Conservation (phyloP, 2,329 filamentous ascomycete species). For the Aschersonia sp. region DNA sequence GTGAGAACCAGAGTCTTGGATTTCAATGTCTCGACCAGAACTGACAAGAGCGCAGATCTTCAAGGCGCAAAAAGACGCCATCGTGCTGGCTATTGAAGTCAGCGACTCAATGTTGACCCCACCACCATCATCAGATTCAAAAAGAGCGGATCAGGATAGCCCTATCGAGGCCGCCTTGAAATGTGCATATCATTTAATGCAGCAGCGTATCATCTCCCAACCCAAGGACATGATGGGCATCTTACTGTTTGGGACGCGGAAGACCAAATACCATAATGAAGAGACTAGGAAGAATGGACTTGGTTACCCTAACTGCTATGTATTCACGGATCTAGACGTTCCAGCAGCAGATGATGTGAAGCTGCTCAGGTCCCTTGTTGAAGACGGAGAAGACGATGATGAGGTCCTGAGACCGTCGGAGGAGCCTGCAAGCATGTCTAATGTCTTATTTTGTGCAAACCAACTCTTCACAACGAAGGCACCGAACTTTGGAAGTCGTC, state of each 20-base stretch:
- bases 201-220: slow-evolving; percentile 94
- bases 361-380: slow-evolving; percentile 57
- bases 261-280: slow-evolving; percentile 64
- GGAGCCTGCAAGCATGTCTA: slow-evolving; percentile 66
- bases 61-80: slow-evolving; percentile 88
- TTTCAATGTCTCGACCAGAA: not conserved
- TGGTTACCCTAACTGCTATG: slow-evolving; percentile 81
- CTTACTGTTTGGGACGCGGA: slow-evolving; percentile 76
- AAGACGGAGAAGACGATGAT: slow-evolving; percentile 60
- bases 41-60: slow-evolving; percentile 46
- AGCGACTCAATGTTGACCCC: slow-evolving; percentile 71
- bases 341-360: slow-evolving; percentile 82
- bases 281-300: slow-evolving; percentile 43
- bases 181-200: slow-evolving; percentile 90
- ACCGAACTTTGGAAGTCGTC: slow-evolving; percentile 81
- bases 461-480: slow-evolving; percentile 93
- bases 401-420: slow-evolving; percentile 56
- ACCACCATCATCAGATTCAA: slow-evolving; percentile 50
- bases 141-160: slow-evolving; percentile 66
- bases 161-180: slow-evolving; percentile 75
- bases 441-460: slow-evolving; percentile 86
- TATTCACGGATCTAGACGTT: slow-evolving; percentile 76
- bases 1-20: slow-evolving; percentile 19
- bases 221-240: slow-evolving; percentile 97
- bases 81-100: slow-evolving; percentile 91